Evolutionary conservation across 2,329 filamentous ascomycete species (phyloP).

Genomic region (Chalaropsis ovoidea): DNA sequence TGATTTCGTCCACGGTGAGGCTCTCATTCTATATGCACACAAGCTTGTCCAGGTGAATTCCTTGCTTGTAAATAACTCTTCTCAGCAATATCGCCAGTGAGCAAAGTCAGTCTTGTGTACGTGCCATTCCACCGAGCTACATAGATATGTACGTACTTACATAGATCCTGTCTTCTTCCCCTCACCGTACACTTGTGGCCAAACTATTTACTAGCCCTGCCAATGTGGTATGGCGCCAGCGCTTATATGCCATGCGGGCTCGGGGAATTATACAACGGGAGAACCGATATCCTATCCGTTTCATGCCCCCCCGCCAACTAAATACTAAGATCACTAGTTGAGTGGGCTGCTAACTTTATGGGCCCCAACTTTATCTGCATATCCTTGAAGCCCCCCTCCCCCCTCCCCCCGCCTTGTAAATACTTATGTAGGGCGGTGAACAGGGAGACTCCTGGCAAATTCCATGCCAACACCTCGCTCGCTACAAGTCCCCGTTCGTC

Average conservation of each 20-base stretch:
- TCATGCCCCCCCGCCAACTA: neutral
- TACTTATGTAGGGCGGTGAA: neutral
- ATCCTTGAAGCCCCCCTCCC: neutral
- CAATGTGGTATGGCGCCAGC: neutral
- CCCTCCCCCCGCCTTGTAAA: neutral
- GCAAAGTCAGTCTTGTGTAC: neutral
- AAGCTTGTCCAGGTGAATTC: neutral
- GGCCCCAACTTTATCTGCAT: too few species aligned
- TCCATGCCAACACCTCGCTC: too few species aligned
- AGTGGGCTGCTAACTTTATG: neutral
- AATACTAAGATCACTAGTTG: neutral
- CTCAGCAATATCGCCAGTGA: neutral
- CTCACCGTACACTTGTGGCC: neutral
- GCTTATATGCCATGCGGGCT: neutral
- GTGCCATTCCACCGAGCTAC: constrained; percentile 10
- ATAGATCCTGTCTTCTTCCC: neutral
- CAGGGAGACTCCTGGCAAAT: neutral
- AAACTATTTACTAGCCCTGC: neutral
- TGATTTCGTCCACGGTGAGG: neutral
- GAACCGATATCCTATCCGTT: neutral
- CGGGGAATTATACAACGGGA: neutral
- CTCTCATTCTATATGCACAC: neutral
- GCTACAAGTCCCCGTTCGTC: too few species aligned
- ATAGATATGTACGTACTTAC: neutral
- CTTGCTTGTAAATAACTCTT: neutral